Percentiles rank a stretch among this genome's conserved stretches.
These are phyloP conservation scores for Sugiyamaella valdiviana DNA, from an alignment of 805 yeast genomes.

Conservation along the genomic window DNA sequence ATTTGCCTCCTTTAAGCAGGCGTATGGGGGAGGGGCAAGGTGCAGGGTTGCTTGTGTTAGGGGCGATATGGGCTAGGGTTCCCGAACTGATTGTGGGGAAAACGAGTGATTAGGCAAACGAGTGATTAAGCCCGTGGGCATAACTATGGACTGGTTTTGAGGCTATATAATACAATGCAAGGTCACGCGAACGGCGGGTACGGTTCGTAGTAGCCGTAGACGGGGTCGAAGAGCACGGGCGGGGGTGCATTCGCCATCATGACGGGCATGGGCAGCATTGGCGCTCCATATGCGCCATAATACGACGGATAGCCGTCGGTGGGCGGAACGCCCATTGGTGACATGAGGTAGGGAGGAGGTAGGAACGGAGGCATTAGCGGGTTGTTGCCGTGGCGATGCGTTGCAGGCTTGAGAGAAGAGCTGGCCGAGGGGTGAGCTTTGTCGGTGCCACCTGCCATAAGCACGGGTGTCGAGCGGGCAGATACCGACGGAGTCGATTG, in stretches of 20 bases:
- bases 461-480: neutral
- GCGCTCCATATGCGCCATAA: neutral
- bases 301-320: neutral
- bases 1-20: neutral
- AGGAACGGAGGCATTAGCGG: neutral
- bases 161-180: neutral
- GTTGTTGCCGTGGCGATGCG: neutral
- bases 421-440: neutral
- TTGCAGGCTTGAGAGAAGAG: neutral
- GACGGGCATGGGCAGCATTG: neutral
- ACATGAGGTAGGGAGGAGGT: neutral
- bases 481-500: too few species aligned
- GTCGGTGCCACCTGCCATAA: neutral
- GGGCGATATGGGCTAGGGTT: neutral
- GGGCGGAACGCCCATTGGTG: neutral
- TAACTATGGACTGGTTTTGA: neutral
- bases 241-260: neutral
- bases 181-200: neutral
- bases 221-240: neutral
- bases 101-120: neutral
- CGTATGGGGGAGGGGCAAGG: neutral
- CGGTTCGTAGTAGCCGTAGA: neutral
- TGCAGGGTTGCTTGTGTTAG: neutral
- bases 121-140: neutral
- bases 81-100: neutral